Evolutionary conservation across 441 rosid genomes (phyloP).

Genomic region (Heliophila coronopifolia): DNA sequence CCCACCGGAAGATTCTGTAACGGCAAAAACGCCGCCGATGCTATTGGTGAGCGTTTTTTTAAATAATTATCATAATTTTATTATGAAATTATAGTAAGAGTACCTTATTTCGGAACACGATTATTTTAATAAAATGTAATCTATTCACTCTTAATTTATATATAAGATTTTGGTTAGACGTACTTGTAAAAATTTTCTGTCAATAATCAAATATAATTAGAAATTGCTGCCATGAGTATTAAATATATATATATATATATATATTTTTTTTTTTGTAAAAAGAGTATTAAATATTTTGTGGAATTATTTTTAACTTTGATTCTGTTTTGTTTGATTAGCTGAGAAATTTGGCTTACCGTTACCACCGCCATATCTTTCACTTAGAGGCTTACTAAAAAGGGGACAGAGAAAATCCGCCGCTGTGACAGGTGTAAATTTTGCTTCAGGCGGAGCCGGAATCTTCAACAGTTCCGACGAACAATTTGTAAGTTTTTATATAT

Average conservation of each 20-base stretch:
- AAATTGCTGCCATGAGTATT: neutral
- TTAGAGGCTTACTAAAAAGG: conserved; percentile 1
- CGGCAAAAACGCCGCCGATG: conserved; percentile 70
- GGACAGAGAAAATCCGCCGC: conserved; percentile 17
- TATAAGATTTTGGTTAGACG: no score
- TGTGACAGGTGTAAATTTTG: conserved; percentile 57
- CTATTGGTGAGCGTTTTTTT: conserved; percentile 36
- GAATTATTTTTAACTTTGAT: neutral
- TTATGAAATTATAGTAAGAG: no score
- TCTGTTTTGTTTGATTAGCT: conserved; percentile 36
- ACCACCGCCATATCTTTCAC: conserved; percentile 50
- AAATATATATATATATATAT: no score
- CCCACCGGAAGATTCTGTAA: conserved; percentile 55
- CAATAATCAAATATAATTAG: no score
- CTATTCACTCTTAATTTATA: no score
- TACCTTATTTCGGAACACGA: no score
- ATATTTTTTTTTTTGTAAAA: no score
- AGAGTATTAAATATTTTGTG: no score
- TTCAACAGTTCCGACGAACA: conserved; percentile 38
- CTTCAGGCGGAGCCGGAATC: conserved; percentile 75
- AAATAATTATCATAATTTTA: no score
- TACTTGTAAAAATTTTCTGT: no score
- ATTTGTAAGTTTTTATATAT: conserved; percentile 49
- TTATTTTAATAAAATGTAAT: no score
- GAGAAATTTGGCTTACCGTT: conserved; percentile 54